Evolutionary conservation across 371 early-diverging fungal genomes (phyloP).

Genomic region (Mucor lusitanicus): DNA sequence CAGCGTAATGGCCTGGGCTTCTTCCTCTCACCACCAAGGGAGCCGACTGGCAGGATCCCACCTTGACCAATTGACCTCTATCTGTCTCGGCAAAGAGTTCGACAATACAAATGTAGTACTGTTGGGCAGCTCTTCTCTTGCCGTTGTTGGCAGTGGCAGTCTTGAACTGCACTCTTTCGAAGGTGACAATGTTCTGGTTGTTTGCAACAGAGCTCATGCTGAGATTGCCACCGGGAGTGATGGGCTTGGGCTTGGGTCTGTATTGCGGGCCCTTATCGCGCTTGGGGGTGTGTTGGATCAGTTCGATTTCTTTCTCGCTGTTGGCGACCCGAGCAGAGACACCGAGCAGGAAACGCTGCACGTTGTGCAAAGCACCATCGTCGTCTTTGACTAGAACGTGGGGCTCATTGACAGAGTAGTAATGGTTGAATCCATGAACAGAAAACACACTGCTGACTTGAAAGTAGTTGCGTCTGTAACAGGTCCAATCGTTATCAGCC

Average conservation of each 20-base stretch:
- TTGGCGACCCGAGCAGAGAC: conserved; percentile 60
- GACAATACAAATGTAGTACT: conserved; percentile 70
- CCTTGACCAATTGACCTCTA: conserved; percentile 34
- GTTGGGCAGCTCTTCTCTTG: conserved; percentile 78
- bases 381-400: conserved; percentile 46
- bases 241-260: conserved; percentile 57
- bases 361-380: conserved; percentile 14
- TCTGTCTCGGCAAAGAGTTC: conserved; percentile 62
- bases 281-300: conserved; percentile 86
- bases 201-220: conserved; percentile 33
- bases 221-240: conserved; percentile 52
- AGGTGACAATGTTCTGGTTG: conserved; percentile 57
- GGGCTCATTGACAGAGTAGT: conserved; percentile 33
- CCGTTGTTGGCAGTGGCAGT: conserved; percentile 87
- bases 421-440: conserved; percentile 46
- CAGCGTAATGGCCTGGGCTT: conserved; percentile 83
- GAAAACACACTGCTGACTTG: conserved; percentile 74
- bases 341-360: conserved; percentile 59
- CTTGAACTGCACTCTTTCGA: conserved; percentile 89
- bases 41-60: conserved; percentile 68
- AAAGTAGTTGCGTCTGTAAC: conserved; percentile 89
- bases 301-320: conserved; percentile 62
- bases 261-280: conserved; percentile 85
- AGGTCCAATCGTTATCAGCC: conserved; percentile 80
- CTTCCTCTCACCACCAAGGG: conserved; percentile 84